Percentiles rank a stretch among this genome's conserved stretches.
These are phyloP conservation scores for Cryphonectria nitschkei DNA, from an alignment of 2,329 filamentous ascomycete genomes.

Conservation along the genomic window DNA sequence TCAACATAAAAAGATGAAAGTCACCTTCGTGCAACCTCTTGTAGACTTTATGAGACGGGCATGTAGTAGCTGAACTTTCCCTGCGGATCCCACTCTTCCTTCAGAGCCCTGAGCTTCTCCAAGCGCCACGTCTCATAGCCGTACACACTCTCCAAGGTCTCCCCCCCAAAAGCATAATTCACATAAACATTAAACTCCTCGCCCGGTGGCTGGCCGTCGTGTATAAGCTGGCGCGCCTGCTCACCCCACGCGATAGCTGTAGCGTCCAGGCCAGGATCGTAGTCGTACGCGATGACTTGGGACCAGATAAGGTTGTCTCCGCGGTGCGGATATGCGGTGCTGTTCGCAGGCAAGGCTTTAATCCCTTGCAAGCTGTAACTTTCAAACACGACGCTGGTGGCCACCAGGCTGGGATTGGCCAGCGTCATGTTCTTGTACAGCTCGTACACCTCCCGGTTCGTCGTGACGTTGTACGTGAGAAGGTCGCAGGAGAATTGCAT, in stretches of 20 bases:
- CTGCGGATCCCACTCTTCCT: conserved; percentile 53
- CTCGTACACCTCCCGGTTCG: conserved; percentile 17
- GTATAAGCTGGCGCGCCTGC: conserved; percentile 43
- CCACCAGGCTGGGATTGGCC: conserved; percentile 29
- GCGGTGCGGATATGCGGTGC: conserved; percentile 11
- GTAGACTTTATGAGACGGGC: conserved; percentile 36
- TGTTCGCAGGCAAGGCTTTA: conserved; percentile 32
- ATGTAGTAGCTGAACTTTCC: conserved; percentile 50
- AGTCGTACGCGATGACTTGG: not conserved
- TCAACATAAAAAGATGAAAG: not conserved
- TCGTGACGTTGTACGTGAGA: conserved; percentile 4
- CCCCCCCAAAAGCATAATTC: conserved; percentile 56
- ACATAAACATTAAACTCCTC: conserved; percentile 46
- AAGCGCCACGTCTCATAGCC: conserved; percentile 54
- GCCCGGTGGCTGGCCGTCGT: conserved; percentile 34
- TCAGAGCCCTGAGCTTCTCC: conserved; percentile 48
- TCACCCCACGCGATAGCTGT: conserved; percentile 43
- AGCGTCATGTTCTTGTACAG: conserved; percentile 27
- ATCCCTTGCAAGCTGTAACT: conserved; percentile 36
- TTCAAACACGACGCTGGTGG: not conserved
- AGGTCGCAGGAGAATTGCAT: conserved; percentile 7
- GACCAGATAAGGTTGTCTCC: conserved; percentile 33
- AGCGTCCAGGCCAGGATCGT: conserved; percentile 35
- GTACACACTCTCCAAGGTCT: conserved; percentile 48
- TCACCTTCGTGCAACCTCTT: not conserved